Evolutionary conservation across 108 stramenopile genomes (phyloP), one percentile per base, ranked within the genome.

Genomic region (Conticribra weissflogii): DNA sequence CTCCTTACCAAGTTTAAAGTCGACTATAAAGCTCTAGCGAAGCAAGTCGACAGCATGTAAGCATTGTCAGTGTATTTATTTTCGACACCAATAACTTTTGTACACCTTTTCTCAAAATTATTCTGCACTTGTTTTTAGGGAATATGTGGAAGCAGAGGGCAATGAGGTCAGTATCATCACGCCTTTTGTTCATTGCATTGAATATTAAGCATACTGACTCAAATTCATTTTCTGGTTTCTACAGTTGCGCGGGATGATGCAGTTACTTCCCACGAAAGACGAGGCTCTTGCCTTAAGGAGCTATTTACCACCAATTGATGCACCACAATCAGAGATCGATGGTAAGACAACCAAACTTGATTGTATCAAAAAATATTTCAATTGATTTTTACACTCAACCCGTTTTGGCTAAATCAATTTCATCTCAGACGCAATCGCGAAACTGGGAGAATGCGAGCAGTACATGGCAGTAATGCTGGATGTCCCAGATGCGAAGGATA

Each of bases 1-100:
- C 57, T 76, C 2, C 77, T 88, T 33, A 78, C 81, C 17, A 76
- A 82, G 56, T 82, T 85, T 51, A 83, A 81, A 61, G 61, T 72
- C 14, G 56, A 76, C 57, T 69, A 63, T 53, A 59, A 73, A 28
- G 22, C 24, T 0, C 60, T 77, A 30, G 78, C 84, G 53, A 68
- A 67, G 28, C 65, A 73, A 28, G 72, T 78, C 1, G 50, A 74
- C 66, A 73, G 23, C 22, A 73, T 78, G 36, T 41, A 12, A 41
- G 36, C 12, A n/a, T n/a, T n/a, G n/a, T n/a, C n/a, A n/a, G n/a
- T n/a, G n/a, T 41, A 41, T 9, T 41, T 41, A 9, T 41, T 41
- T 41, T 41, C 36, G 12, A 41, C 12, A 41, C 12, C 8, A 41
- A 12, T 9, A 41, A 41, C 5, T 9, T n/a, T n/a, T n/a, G n/a